Evolutionary conservation across 2,329 filamentous ascomycete species (phyloP).

Genomic region (Fusarium luffae): DNA sequence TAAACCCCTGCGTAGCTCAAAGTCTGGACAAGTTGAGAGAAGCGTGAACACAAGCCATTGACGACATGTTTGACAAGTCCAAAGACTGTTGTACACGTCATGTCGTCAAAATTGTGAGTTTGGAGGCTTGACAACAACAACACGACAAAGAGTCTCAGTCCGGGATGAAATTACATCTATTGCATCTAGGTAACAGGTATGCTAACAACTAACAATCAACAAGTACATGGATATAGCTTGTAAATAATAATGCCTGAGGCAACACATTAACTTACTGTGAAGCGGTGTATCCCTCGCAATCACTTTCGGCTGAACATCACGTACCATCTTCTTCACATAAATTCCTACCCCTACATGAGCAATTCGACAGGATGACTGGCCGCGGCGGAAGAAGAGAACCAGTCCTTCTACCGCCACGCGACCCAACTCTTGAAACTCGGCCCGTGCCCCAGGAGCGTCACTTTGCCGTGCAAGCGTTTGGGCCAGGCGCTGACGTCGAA

Average conservation of each 20-base stretch:
- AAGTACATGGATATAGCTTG: not conserved
- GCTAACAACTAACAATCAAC: not conserved
- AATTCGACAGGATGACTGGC: constrained; percentile 5
- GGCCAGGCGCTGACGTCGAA: constrained; percentile 6
- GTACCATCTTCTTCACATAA: not conserved
- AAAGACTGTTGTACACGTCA: too few relatives aligned
- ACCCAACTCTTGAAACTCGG: constrained; percentile 9
- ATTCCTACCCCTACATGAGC: not conserved
- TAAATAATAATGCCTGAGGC: not conserved
- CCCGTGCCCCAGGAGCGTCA: constrained; percentile 11
- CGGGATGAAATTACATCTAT: too few relatives aligned
- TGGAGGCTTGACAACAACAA: too few relatives aligned
- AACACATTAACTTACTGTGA: not conserved
- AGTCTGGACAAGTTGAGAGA: too few relatives aligned
- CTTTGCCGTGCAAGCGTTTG: not conserved
- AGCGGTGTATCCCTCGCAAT: not conserved
- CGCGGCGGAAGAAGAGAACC: constrained; percentile 2
- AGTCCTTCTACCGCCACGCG: not conserved
- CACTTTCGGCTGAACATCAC: not conserved
- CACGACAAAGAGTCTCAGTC: too few relatives aligned
- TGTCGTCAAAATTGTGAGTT: too few relatives aligned
- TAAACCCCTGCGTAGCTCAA: too few relatives aligned
- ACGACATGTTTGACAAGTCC: too few relatives aligned
- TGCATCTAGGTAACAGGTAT: too few relatives aligned
- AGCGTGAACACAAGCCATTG: too few relatives aligned